Percentiles rank a stretch among this genome's conserved stretches.
Evolutionary conservation across 768 basidiomycete species (phyloP).

Genomic region (Hortiboletus flavorubellus): DNA sequence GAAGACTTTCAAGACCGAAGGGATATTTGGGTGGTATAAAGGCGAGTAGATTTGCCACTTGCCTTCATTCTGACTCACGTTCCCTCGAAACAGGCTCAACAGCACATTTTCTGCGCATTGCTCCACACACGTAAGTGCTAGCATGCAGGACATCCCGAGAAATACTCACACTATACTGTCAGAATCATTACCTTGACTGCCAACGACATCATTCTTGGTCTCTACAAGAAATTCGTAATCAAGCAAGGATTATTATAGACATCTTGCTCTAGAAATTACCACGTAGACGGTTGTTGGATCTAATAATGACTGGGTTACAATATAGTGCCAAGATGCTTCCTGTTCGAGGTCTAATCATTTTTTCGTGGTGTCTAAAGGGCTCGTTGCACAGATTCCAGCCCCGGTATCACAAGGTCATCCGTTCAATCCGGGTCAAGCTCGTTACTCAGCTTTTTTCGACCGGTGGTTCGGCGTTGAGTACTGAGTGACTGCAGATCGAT

Average conservation of each 20-base stretch:
- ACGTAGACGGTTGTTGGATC: not conserved
- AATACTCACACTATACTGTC: constrained; percentile 3
- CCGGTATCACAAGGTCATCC: constrained; percentile 40
- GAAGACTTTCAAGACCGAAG: constrained; percentile 93
- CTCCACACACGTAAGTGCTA: constrained; percentile 77
- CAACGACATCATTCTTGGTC: constrained; percentile 71
- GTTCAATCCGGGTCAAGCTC: constrained; percentile 44
- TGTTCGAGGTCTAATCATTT: no score
- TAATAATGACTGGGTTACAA: not conserved
- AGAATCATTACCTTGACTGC: constrained; percentile 90
- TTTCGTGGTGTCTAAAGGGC: constrained; percentile 3
- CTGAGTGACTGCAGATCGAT: not conserved
- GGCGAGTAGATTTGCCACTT: constrained; percentile 39
- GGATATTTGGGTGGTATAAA: constrained; percentile 94
- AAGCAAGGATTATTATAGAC: constrained; percentile 12
- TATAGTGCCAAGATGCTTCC: no score
- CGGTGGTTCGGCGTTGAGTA: not conserved
- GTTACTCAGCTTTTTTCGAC: constrained; percentile 1
- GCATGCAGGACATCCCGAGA: not conserved
- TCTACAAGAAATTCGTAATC: constrained; percentile 51
- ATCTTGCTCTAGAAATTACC: not conserved
- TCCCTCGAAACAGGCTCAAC: constrained; percentile 61
- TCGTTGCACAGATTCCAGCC: constrained; percentile 31
- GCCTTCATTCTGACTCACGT: not conserved
- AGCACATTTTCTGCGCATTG: constrained; percentile 90